These are phyloP conservation scores for Scytalidium lignicola DNA, from an alignment of 2,329 filamentous ascomycete species.

Conservation along the genomic window DNA sequence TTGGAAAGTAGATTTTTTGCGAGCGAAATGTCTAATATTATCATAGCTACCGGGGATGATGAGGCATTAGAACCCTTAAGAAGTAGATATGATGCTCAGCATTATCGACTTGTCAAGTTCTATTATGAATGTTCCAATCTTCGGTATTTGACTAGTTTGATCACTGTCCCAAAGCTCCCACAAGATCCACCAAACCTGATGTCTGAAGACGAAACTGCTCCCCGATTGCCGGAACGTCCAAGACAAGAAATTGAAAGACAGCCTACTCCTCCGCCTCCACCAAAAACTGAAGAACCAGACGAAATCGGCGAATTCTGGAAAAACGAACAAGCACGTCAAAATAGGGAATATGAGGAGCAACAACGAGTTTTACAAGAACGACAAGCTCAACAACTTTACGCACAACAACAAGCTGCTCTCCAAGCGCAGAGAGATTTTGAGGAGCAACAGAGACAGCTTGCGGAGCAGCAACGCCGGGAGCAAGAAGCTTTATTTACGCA, in stretches of 20 bases:
- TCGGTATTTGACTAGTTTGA: constrained; percentile 90
- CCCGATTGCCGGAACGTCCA: constrained; percentile 74
- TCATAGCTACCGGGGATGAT: constrained; percentile 78
- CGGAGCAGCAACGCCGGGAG: constrained; percentile 84
- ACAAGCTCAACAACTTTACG: constrained; percentile 73
- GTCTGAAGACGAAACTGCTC: constrained; percentile 76
- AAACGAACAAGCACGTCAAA: constrained; percentile 82
- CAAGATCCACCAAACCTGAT: constrained; percentile 89
- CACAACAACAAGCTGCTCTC: constrained; percentile 76
- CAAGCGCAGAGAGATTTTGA: constrained; percentile 95
- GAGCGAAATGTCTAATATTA: constrained; percentile 4
- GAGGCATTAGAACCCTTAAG: constrained; percentile 87
- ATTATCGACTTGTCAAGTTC: constrained; percentile 94
- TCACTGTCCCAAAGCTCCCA: constrained; percentile 91
- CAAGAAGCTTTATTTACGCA: constrained; percentile 86
- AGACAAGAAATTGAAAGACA: constrained; percentile 67
- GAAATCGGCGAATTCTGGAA: constrained; percentile 99
- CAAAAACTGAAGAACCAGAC: constrained; percentile 75
- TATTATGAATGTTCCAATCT: constrained; percentile 99
- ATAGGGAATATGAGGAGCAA: constrained; percentile 92
- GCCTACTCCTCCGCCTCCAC: constrained; percentile 63
- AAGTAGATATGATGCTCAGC: constrained; percentile 87
- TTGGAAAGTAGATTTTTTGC: background rate
- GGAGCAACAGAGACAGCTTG: constrained; percentile 81
- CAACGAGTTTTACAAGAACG: constrained; percentile 84